Evolutionary conservation across 2,329 filamentous ascomycete species (phyloP), one percentile per base, ranked within the genome.

Genomic region (Venturia effusa): DNA sequence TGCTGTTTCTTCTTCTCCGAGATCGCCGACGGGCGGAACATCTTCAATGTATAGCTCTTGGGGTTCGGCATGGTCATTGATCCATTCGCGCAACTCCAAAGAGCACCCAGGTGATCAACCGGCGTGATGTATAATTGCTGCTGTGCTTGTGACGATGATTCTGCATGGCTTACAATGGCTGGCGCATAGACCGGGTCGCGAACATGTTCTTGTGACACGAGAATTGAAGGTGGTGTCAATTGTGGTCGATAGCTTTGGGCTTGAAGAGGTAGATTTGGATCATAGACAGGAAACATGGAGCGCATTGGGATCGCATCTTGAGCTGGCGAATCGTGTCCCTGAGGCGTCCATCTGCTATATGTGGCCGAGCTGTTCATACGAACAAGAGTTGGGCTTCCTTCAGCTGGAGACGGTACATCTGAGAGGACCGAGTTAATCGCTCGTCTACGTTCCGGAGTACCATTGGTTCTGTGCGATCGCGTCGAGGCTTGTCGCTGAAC

Each of bases 221-320:
- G 80, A 1, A 83, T 82, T 32, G 61, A 11, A 7, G 51, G 19
- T 15, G 88, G 86, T 66, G 83, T 85, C 34, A 61, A n/a, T 0
- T 84, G 86, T 2, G 88, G 88, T 60, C 82, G 88, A 74, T 92
- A 92, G 59, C 83, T 75, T 70, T 92, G 89, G 64, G 85, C 83
- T 64, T 84, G 80, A 3, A 90, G 80, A 5, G 88, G 79, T 30
- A 90, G 71, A 1, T 81, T 81, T 3, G 85, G 86, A 69, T 92
- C 86, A 71, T 91, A 92, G 37, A 83, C 81, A 8, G 89, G 89
- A 69, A 92, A 92, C 69, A 92, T 91, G 30, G 88, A 92, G 39
- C 83, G 82, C 69, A 89, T 80, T 0, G 81, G 76, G 6, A 76
- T 4, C 13, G 22, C 48, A 13, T 43, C 51, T 24, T 55, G 30